Evolutionary conservation across 2,329 filamentous ascomycete genomes (phyloP).

Genomic region (Aureobasidium vineae): DNA sequence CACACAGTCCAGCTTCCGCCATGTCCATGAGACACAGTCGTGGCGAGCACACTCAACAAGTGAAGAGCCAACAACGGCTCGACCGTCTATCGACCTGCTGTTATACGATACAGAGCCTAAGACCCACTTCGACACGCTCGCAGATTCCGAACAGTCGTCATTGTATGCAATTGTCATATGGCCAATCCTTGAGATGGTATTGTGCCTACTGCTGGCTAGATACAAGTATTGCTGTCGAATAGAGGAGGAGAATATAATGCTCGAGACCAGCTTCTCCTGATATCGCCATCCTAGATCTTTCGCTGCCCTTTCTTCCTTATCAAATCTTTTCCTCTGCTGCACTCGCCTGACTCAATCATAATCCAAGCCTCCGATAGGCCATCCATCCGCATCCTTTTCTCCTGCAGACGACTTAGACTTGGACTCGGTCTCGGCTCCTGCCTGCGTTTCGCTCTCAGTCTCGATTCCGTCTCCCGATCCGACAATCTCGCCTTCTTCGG

Average conservation of each 20-base stretch:
- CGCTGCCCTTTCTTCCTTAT: background rate
- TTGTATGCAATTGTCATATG: background rate
- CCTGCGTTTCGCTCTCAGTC: background rate
- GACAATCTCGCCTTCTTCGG: background rate
- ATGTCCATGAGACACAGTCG: background rate
- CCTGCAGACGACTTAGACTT: background rate
- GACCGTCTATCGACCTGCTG: background rate
- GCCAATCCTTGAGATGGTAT: background rate
- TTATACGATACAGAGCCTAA: background rate
- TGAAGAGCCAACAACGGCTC: background rate
- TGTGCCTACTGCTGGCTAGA: background rate
- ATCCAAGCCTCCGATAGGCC: slow-evolving; percentile 15
- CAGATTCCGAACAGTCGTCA: no score
- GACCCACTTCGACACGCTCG: background rate
- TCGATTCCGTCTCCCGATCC: background rate
- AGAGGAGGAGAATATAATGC: background rate
- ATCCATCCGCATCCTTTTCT: slow-evolving; percentile 11
- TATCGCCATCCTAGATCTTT: background rate
- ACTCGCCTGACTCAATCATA: background rate
- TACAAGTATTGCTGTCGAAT: background rate
- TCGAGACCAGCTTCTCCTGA: background rate
- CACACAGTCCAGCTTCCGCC: background rate
- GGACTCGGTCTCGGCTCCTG: background rate
- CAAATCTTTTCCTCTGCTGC: background rate
- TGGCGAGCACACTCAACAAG: background rate